Evolutionary conservation across 2,329 filamentous ascomycete genomes (phyloP), one percentile per base, ranked within the genome.

Genomic region (Ambrosiella xylebori): DNA sequence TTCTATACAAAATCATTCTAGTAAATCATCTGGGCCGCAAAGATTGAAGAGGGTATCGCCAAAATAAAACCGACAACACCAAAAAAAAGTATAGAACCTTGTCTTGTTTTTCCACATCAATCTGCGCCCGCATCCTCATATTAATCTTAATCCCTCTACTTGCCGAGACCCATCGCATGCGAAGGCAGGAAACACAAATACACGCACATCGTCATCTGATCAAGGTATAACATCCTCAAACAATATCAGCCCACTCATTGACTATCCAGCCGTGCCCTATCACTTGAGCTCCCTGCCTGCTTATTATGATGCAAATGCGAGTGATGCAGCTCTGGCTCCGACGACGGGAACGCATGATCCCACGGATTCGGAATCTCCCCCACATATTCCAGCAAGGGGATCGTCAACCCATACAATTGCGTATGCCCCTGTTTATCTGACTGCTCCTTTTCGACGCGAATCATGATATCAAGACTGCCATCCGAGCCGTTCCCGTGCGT

Each of bases 361-460:
- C 56, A 60, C 15, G 53, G 47, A 12, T 52, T 65, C n/a, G 64
- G 64, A 3, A 65, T 63, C 54, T 64, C 61, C 19, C 52, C 47
- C 35, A 61, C 63, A 63, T 70, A 72, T 67, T 73, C 61, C 47
- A 96, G 74, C 35, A 78, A 73, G 11, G 93, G 93, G n/a, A 98
- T 82, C 1, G 88, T 84, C 53, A 98, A 73, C 8, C 90, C 85
- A 66, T 98, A 98, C 12, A 82, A 80, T 61, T 84, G 77, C 0
- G 93, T 97, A 63, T 79, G 80, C 41, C 93, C 93, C 40, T 86
- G 76, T 1, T 81, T 81, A 67, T 97, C 82, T 64, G 85, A 82
- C 66, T 95, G 87, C 67, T 90, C 82, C 62, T 91, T 81, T 71
- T 98, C 93, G 62, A 96, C 83, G 59, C 89, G 85, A 64, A 98